These are phyloP conservation scores for Amanita pseudoporphyria DNA, from an alignment of 768 basidiomycete species.

Conservation along the genomic window DNA sequence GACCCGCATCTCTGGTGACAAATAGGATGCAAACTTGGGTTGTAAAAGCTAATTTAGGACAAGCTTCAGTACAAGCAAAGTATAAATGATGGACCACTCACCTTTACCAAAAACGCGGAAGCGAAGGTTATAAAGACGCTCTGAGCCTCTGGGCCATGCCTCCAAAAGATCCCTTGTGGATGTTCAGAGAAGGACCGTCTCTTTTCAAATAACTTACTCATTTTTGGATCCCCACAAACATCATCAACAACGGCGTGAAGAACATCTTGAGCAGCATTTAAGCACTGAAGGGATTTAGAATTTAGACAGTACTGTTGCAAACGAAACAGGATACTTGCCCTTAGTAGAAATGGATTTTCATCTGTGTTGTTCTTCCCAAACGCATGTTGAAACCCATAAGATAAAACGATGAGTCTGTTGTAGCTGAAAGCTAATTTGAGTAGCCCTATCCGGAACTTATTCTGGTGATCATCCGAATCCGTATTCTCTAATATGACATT, in stretches of 20 bases:
- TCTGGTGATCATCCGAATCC: constrained; percentile 45
- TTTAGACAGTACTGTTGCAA: not conserved
- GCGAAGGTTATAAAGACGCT: constrained; percentile 77
- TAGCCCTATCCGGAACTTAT: constrained; percentile 51
- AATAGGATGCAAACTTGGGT: constrained; percentile 57
- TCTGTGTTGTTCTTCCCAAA: constrained; percentile 52
- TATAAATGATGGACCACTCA: constrained; percentile 16
- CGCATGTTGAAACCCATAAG: constrained; percentile 71
- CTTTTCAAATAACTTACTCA: constrained; percentile 19
- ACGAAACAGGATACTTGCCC: constrained; percentile 34
- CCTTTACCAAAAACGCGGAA: constrained; percentile 76
- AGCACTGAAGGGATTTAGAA: constrained; percentile 34
- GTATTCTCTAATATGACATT: constrained; percentile 35
- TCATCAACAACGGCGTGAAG: constrained; percentile 51
- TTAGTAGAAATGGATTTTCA: constrained; percentile 55
- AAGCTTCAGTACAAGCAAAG: constrained; percentile 1
- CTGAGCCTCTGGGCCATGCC: constrained; percentile 73
- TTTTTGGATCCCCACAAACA: constrained; percentile 44
- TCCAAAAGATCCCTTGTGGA: constrained; percentile 40
- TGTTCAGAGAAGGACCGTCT: constrained; percentile 8
- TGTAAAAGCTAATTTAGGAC: constrained; percentile 50
- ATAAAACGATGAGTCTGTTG: constrained; percentile 56
- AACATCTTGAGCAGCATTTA: constrained; percentile 57
- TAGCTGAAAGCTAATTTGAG: constrained; percentile 59
- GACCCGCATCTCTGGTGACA: constrained; percentile 45